Evolutionary conservation across 495 filamentous ascomycete genomes (phyloP).

Genomic region (Penicillium soppii): DNA sequence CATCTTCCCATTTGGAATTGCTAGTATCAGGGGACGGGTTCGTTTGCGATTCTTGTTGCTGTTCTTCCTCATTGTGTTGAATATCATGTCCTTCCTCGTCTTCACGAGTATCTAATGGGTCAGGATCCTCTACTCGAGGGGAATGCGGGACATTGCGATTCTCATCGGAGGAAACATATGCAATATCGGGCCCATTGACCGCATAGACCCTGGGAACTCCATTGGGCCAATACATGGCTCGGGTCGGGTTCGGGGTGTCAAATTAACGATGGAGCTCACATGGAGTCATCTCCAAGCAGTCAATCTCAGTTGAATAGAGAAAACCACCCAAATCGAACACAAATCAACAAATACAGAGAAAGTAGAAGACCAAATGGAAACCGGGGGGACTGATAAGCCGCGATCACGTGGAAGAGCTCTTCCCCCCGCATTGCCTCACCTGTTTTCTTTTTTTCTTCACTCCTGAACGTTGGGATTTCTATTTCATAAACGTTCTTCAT

Average conservation of each 20-base stretch:
- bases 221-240: slow-evolving; percentile 96
- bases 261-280: slow-evolving; percentile 32
- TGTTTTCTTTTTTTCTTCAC: slow-evolving; percentile 17
- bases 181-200: slow-evolving; percentile 57
- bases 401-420: slow-evolving; percentile 29
- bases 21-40: slow-evolving; percentile 15
- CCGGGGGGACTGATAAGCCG: slow-evolving; percentile 24
- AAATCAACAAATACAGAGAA: slow-evolving; percentile 1
- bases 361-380: slow-evolving; percentile 6
- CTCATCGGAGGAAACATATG: slow-evolving; percentile 40
- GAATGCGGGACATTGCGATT: slow-evolving; percentile 13
- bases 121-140: not conserved
- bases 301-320: not conserved
- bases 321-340: not conserved
- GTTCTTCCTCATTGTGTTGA: slow-evolving; percentile 10
- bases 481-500: not conserved
- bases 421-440: slow-evolving; percentile 22
- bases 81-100: not conserved
- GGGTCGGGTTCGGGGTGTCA: slow-evolving; percentile 23
- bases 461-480: slow-evolving; percentile 3
- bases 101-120: slow-evolving; percentile 5
- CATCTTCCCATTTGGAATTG: slow-evolving; percentile 44
- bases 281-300: slow-evolving; percentile 38
- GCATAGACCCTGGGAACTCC: slow-evolving; percentile 88
- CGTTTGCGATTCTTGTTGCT: slow-evolving; percentile 10